phyloP scores from a whole-genome alignment of 768 basidiomycete genomes.

The Podaxis carcinomalis region DNA sequence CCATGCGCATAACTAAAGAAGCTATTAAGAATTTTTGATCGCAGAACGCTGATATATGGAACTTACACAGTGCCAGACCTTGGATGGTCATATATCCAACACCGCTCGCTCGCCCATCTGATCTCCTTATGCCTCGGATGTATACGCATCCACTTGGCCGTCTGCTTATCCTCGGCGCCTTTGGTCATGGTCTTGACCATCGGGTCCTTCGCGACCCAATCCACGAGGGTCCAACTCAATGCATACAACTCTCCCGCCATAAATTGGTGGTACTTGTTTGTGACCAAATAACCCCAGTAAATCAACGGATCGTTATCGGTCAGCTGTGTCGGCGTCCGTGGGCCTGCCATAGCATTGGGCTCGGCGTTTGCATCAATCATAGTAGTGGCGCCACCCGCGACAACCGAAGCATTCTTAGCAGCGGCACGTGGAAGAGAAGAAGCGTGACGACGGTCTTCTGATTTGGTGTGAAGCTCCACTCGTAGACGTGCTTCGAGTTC shows the following conservation, averaged over 20 bases:
- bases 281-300: constrained; percentile 90
- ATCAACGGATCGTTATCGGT: constrained; percentile 59
- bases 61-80: constrained; percentile 88
- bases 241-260: constrained; percentile 96
- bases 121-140: constrained; percentile 79
- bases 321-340: constrained; percentile 8
- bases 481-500: constrained; percentile 90
- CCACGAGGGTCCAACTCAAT: constrained; percentile 82
- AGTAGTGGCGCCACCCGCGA: background rate
- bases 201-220: constrained; percentile 80
- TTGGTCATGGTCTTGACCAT: constrained; percentile 59
- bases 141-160: constrained; percentile 85
- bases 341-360: constrained; percentile 5
- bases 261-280: constrained; percentile 81
- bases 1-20: constrained; percentile 81
- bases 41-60: constrained; percentile 2
- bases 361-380: background rate
- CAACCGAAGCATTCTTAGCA: background rate
- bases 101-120: constrained; percentile 88
- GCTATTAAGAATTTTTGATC: constrained; percentile 5
- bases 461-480: constrained; percentile 57
- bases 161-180: constrained; percentile 93
- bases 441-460: constrained; percentile 15
- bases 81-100: constrained; percentile 99
- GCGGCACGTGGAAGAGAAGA: constrained; percentile 1